These are phyloP conservation scores for Musa schizocarpa DNA, from an alignment of 176 grass and related monocot genomes.

Conservation along the genomic window DNA sequence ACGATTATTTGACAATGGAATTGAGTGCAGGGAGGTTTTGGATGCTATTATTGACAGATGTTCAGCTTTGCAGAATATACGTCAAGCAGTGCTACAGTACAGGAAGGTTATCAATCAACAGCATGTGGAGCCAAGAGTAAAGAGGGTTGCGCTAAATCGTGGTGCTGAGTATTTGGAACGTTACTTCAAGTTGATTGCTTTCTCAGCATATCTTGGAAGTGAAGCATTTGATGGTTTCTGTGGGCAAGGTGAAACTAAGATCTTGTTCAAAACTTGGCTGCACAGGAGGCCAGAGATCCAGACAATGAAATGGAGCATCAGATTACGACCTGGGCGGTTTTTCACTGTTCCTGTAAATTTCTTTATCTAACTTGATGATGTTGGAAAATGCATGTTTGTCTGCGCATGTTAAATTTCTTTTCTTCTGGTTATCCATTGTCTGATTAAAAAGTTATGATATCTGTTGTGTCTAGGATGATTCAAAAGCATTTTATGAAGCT, in stretches of 20 bases:
- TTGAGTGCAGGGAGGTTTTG: conserved; percentile 69
- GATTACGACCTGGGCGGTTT: conserved; percentile 85
- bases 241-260: conserved; percentile 57
- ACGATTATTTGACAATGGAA: conserved; percentile 84
- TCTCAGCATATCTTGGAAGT: conserved; percentile 91
- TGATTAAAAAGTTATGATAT: not conserved
- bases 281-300: conserved; percentile 86
- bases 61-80: conserved; percentile 93
- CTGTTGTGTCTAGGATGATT: conserved; percentile 53
- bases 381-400: not conserved
- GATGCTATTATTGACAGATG: conserved; percentile 91
- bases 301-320: conserved; percentile 99
- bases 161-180: conserved; percentile 94
- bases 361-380: conserved; percentile 20
- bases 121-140: conserved; percentile 74
- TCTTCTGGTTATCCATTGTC: not conserved
- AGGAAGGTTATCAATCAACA: conserved; percentile 91
- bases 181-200: conserved; percentile 95
- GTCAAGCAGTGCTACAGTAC: conserved; percentile 87
- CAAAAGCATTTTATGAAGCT: conserved; percentile 53
- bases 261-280: conserved; percentile 89
- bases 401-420: not conserved
- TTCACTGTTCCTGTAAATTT: conserved; percentile 68
- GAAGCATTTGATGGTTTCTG: conserved; percentile 96
- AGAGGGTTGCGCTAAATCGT: conserved; percentile 88